phyloP scores from a whole-genome alignment of 2,329 filamentous ascomycete species.

The Aspergillus versicolor region DNA sequence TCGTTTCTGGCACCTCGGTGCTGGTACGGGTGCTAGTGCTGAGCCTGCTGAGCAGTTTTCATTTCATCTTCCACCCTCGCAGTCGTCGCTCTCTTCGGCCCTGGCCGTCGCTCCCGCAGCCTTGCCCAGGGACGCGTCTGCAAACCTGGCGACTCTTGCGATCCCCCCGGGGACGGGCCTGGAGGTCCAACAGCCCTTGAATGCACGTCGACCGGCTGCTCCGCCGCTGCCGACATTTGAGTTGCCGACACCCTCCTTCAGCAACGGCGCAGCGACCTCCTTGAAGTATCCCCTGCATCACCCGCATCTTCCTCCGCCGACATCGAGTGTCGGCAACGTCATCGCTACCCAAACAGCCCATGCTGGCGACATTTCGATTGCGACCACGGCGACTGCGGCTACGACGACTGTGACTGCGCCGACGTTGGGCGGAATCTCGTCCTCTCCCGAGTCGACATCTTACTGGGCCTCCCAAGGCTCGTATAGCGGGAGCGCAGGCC shows the following conservation, averaged over 20 bases:
- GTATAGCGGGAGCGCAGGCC: constrained; percentile 52
- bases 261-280: constrained; percentile 28
- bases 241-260: constrained; percentile 59
- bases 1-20: constrained; percentile 47
- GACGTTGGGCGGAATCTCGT: constrained; percentile 18
- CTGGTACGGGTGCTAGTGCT: constrained; percentile 13
- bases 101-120: constrained; percentile 9
- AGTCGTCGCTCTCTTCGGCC: too few species aligned
- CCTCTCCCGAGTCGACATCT: constrained; percentile 45
- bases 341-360: constrained; percentile 64
- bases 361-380: constrained; percentile 43
- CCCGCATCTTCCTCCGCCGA: constrained; percentile 45
- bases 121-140: constrained; percentile 34
- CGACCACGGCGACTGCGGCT: constrained; percentile 40
- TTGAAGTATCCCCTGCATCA: constrained; percentile 47
- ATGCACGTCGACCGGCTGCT: constrained; percentile 68
- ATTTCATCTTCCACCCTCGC: constrained; percentile 4
- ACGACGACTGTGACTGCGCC: constrained; percentile 52
- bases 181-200: constrained; percentile 61
- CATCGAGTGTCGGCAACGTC: constrained; percentile 60
- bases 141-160: constrained; percentile 62
- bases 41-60: constrained; percentile 30
- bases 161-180: constrained; percentile 59
- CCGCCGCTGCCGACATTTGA: constrained; percentile 68
- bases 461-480: constrained; percentile 63